Base-by-base conservation (phyloP, 441 rosid genomes). In the Metrosideros polymorpha region DNA sequence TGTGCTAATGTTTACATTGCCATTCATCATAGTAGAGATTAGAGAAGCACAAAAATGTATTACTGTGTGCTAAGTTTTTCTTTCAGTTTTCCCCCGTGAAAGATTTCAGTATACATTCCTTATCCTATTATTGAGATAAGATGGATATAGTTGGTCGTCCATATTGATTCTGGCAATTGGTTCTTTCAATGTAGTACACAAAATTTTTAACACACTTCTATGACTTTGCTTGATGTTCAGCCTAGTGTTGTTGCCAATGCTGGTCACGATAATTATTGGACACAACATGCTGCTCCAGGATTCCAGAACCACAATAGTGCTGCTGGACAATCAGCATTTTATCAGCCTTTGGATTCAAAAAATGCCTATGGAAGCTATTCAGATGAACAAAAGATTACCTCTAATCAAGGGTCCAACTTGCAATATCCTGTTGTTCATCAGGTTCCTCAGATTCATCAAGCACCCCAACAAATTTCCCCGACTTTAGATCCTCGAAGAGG, bases 231-330 rank as follows among this genome's bases (percentile, higher is more conserved):
- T 22, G 77, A 45, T 56, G 43, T 83, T 86, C 96, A 98, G 99
- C 92, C 94, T 87, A 94, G 88, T 86, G 92, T 92, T 87, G 84
- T 92, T 85, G 92, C 87, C 71, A 89, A 89, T 91, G 90, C 91
- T 89, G 87, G 94, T 89, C 93, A 93, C 82, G 96, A 97, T 93
- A 84, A 90, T 89, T 95, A 96, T 92, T 93, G 97, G 99, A 93
- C 90, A 85, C 79, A 71, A 39, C 95, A 92, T 85, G 92, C 89
- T 84, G 84, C 95, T 89, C 90, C 91, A 71, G 92, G 89, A 90
- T 92, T 88, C 89, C 98, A 92, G 90, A 91, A 91, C 89, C 94
- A 95, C 86, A 92, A 93, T 86, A 92, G 91, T 79, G 92, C 91
- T 92, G 93, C 95, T 85, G 89, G 89, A 61, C 95, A 92, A 89